Evolutionary conservation across 2,329 filamentous ascomycete species (phyloP), one percentile per base, ranked within the genome.

Genomic region (Xylaria sp.): DNA sequence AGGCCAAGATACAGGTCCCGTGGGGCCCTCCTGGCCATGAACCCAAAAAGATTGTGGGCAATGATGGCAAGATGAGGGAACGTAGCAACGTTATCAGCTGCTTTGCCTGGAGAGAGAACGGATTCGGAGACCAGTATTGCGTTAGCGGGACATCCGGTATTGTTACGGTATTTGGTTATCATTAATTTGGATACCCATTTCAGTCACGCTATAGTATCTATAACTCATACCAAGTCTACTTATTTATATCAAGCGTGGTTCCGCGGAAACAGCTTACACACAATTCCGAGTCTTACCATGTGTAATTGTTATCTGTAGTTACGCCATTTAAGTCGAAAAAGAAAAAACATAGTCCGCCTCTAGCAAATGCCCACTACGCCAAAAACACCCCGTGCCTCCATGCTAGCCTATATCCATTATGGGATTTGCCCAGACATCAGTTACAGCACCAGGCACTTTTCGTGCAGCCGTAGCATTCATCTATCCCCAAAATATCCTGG

Each of bases 61-160:
- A 77, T 54, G 83, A 87, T 63, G 84, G 84, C 17, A 83, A 81
- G 66, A 78, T 83, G 51, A 86, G 84, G 71, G 73, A 77, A 63
- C 76, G 80, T 51, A 82, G 71, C 57, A 87, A 87, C 56, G 78
- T 87, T 17, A 74, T 86, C 20, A 87, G 81, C 63, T 86, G 83
- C 65, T 70, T 87, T 49, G 80, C 83, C 2, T 88, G 85, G 85
- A 80, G 81, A 52, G 82, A 86, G 24, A 74, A 76, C 44, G 84
- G 85, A 17, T 84, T 82, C 71, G 84, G 84, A 5, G 80, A 86
- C 54, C 83, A 87, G 68, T 87, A 84, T 66, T 86, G 84, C 56
- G 84, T 83, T 11, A 84, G 83, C 38, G 84, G 84, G n/a, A 85
- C 82, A 20, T 86, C 84, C 45, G 85, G 85, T 4, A 74, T 84